Conservation (phyloP, 306 rosid genomes). For the Pachyrhizus erosus region DNA sequence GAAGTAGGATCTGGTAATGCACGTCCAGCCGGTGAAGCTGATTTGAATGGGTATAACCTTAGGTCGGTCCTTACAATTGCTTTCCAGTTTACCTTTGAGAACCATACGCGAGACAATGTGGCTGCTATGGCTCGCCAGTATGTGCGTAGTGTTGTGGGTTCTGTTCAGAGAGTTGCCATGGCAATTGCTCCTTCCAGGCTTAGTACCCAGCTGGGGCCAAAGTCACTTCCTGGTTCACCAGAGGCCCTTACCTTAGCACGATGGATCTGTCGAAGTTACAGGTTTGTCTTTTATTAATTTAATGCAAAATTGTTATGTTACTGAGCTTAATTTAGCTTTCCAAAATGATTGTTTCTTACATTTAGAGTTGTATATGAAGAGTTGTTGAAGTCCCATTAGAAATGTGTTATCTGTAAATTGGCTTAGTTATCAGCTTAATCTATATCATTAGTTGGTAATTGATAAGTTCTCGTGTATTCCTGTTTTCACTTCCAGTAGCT, state of each 20-base stretch:
- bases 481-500: too few relatives aligned
- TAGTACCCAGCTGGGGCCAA: conserved; percentile 69
- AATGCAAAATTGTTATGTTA: neutral
- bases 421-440: too few relatives aligned
- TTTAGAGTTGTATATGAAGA: neutral
- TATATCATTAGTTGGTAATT: neutral
- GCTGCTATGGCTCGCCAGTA: conserved; percentile 99
- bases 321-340: neutral
- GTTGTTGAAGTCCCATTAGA: neutral
- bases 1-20: conserved; percentile 79
- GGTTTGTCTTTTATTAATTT: conserved; percentile 46
- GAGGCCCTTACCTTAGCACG: conserved; percentile 91
- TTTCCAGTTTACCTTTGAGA: conserved; percentile 92
- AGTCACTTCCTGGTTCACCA: conserved; percentile 83
- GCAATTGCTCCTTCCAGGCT: conserved; percentile 89
- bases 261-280: conserved; percentile 86
- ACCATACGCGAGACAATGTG: conserved; percentile 81
- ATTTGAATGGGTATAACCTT: conserved; percentile 65
- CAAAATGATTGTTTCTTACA: neutral
- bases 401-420: too few relatives aligned
- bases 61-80: conserved; percentile 94
- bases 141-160: conserved; percentile 89
- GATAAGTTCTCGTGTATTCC: neutral
- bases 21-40: conserved; percentile 67
- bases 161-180: conserved; percentile 99